Percentiles rank a stretch among this genome's conserved stretches.
These are phyloP conservation scores for Hyphopichia fennica DNA, from an alignment of 1,139 yeast species.

Conservation along the genomic window DNA sequence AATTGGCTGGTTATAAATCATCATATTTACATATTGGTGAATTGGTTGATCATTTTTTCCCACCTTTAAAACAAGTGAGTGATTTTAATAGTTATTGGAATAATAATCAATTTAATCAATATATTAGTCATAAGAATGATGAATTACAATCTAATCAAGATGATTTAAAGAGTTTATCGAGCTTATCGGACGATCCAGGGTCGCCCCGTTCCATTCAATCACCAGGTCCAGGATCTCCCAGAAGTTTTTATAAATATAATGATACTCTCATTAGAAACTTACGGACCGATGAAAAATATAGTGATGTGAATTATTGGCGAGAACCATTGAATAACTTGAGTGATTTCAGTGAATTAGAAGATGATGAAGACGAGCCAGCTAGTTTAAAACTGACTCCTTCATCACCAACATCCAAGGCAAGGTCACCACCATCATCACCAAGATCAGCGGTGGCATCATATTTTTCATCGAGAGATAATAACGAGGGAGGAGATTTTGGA, in stretches of 20 bases:
- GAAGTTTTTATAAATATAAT: conserved; percentile 18
- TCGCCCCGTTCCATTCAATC: conserved; percentile 23
- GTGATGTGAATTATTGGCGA: conserved; percentile 92
- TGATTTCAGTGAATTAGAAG: conserved; percentile 53
- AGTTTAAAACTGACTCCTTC: conserved; percentile 7
- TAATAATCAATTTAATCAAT: conserved; percentile 36
- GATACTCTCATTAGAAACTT: conserved; percentile 21
- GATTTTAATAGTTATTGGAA: conserved; percentile 41
- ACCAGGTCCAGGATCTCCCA: conserved; percentile 17
- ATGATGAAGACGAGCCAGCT: conserved; percentile 15
- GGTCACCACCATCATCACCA: conserved; percentile 2
- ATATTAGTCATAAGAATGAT: conserved; percentile 17
- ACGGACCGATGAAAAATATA: conserved; percentile 59
- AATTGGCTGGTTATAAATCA: conserved; percentile 88
- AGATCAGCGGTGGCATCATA: background rate
- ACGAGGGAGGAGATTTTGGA: background rate
- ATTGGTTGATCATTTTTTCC: conserved; percentile 95
- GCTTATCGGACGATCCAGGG: conserved; percentile 2
- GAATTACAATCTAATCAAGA: background rate
- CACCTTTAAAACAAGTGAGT: conserved; percentile 61
- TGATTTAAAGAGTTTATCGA: background rate
- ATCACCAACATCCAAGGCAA: conserved; percentile 12
- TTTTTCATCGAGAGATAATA: background rate
- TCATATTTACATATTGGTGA: conserved; percentile 90
- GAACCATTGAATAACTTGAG: conserved; percentile 70